These are phyloP conservation scores for Pseudozyma sp. DNA, from an alignment of 1,284 basidiomycete species.

Conservation along the genomic window DNA sequence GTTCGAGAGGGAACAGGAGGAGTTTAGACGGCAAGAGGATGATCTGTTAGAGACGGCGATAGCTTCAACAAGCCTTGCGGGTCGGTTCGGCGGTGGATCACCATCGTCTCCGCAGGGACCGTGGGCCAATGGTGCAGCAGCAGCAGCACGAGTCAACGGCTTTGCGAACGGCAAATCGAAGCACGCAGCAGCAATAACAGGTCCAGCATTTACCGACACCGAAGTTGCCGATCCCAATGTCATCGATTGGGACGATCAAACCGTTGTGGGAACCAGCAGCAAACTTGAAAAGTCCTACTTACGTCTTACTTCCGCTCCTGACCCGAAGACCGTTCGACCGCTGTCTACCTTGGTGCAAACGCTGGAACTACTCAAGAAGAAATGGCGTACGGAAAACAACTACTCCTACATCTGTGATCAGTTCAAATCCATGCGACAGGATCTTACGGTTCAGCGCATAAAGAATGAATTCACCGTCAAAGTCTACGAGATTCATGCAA, in stretches of 20 bases:
- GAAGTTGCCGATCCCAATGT: conserved; percentile 73
- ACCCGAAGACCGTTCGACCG: conserved; percentile 92
- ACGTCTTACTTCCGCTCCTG: conserved; percentile 95
- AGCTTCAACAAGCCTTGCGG: conserved; percentile 48
- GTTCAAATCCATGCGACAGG: conserved; percentile 96
- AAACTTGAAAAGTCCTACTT: conserved; percentile 96
- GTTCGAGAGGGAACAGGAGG: conserved; percentile 64
- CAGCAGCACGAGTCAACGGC: conserved; percentile 6
- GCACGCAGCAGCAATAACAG: conserved; percentile 13
- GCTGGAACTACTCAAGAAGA: conserved; percentile 84
- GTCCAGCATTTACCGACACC: conserved; percentile 24
- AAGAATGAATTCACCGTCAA: conserved; percentile 98
- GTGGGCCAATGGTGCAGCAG: conserved; percentile 26
- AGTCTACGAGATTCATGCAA: conserved; percentile 98
- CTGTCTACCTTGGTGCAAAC: conserved; percentile 86
- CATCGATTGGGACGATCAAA: conserved; percentile 94
- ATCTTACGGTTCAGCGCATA: conserved; percentile 98
- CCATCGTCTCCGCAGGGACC: conserved; percentile 12
- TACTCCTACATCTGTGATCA: conserved; percentile 97
- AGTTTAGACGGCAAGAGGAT: conserved; percentile 51
- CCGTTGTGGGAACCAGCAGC: conserved; percentile 89
- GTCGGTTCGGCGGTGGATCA: conserved; percentile 37
- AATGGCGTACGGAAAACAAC: conserved; percentile 85
- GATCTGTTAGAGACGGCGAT: conserved; percentile 54
- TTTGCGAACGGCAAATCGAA: conserved; percentile 12